Conservation (phyloP, 805 yeast genomes). For the Dipodascopsis tothii region DNA sequence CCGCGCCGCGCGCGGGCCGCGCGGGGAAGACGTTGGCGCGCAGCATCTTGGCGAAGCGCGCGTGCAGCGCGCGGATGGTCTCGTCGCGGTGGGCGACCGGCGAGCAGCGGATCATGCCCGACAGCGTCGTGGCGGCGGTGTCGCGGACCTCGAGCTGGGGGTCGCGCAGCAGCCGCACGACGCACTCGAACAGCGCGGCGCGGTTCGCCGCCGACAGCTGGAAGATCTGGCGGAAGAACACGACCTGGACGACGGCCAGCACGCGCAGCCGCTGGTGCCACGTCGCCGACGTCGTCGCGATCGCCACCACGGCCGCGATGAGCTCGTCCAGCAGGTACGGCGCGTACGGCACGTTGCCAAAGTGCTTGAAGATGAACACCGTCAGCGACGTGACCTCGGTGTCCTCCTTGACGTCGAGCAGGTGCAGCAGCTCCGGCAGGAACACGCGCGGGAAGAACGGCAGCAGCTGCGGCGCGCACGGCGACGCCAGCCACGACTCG, state of each 20-base stretch:
- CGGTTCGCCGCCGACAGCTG: slow-evolving; percentile 45
- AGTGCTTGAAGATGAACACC: slow-evolving; percentile 37
- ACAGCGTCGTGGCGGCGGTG: slow-evolving; percentile 62
- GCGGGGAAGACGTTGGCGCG: slow-evolving; percentile 29
- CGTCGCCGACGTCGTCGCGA: slow-evolving; percentile 34
- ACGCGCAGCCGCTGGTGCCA: slow-evolving; percentile 60
- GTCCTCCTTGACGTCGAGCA: slow-evolving; percentile 68
- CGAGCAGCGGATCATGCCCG: slow-evolving; percentile 69
- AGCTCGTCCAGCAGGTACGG: slow-evolving; percentile 38
- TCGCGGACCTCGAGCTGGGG: slow-evolving; percentile 68
- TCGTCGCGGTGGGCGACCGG: slow-evolving; percentile 37
- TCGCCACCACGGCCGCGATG: slow-evolving; percentile 39
- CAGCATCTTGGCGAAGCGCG: slow-evolving; percentile 40
- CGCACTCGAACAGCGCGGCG: slow-evolving; percentile 42
- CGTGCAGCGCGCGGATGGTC: slow-evolving; percentile 37
- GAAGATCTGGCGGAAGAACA: slow-evolving; percentile 63
- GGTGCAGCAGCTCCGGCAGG: slow-evolving; percentile 59
- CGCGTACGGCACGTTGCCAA: slow-evolving; percentile 45
- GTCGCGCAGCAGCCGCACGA: slow-evolving; percentile 50
- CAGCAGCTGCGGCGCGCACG: slow-evolving; percentile 47
- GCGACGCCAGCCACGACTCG: slow-evolving; percentile 45
- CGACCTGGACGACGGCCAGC: slow-evolving; percentile 61
- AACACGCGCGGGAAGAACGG: slow-evolving; percentile 47
- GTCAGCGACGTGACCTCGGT: slow-evolving; percentile 50
- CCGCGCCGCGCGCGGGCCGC: slow-evolving; percentile 11